A percentile compares a stretch with the other conserved stretches of the same genome.
Conservation (phyloP, 2,329 filamentous ascomycete species). For the Xylogone sp. region DNA sequence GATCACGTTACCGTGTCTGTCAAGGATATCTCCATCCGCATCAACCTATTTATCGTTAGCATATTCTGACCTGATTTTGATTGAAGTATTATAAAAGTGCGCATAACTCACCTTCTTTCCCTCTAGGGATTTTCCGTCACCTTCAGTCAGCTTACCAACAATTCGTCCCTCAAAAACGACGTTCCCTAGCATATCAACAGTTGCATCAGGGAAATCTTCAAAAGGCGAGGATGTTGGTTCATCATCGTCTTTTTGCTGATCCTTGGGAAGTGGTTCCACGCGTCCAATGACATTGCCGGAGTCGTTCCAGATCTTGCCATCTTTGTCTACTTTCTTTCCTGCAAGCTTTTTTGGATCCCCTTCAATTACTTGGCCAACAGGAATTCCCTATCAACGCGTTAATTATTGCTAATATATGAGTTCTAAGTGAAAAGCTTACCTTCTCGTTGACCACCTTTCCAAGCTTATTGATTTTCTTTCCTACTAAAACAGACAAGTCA, state of each 20-base stretch:
- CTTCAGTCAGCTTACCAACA: constrained; percentile 57
- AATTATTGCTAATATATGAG: background rate
- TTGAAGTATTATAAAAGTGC: too few species aligned
- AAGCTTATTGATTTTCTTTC: constrained; percentile 51
- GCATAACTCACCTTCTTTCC: constrained; percentile 47
- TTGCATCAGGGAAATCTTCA: constrained; percentile 52
- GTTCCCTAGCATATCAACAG: constrained; percentile 48
- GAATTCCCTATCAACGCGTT: constrained; percentile 31
- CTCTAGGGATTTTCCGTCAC: constrained; percentile 59
- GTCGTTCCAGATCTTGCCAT: constrained; percentile 71
- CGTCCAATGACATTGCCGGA: constrained; percentile 64
- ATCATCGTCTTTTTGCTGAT: constrained; percentile 47
- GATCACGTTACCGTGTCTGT: constrained; percentile 64
- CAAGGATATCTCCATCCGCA: constrained; percentile 77
- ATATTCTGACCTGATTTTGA: too few species aligned
- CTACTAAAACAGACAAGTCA: constrained; percentile 39
- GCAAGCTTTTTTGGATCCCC: constrained; percentile 62
- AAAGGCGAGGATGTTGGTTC: constrained; percentile 48
- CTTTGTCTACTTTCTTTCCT: constrained; percentile 60
- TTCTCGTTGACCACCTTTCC: constrained; percentile 52
- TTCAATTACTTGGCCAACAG: constrained; percentile 59
- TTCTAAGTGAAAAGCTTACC: constrained; percentile 6
- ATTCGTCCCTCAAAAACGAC: constrained; percentile 49
- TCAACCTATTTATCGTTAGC: constrained; percentile 48
- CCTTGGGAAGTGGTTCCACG: constrained; percentile 59